Percentiles rank a stretch among this genome's conserved stretches.
Evolutionary conservation across 176 grass and related monocot species (phyloP).

Genomic region (maize (Zea mays)): Zm-B73-REFERENCE-NAM-5.0 NC_050103.1:69001501-69002000

Average conservation of each 20-base stretch:
- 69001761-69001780: background rate
- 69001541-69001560: constrained; percentile 51
- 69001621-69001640: background rate
- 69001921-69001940: constrained; percentile 7
- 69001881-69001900: background rate
- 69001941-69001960: constrained; percentile 75
- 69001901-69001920: constrained; percentile 8
- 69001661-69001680: background rate
- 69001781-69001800: constrained; percentile 56
- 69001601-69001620: background rate
- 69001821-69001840: constrained; percentile 62
- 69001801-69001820: constrained; percentile 78
- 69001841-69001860: constrained; percentile 1
- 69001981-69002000: constrained; percentile 85
- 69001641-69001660: background rate
- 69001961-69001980: constrained; percentile 97
- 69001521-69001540: background rate
- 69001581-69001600: background rate
- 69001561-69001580: constrained; percentile 23
- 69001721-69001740: background rate
- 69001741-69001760: background rate
- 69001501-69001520: background rate
- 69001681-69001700: background rate
- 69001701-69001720: no score
- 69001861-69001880: background rate